Percentiles rank a stretch among this genome's conserved stretches.
These are phyloP conservation scores for Arthroderma uncinatum DNA, from an alignment of 2,329 filamentous ascomycete genomes.

Conservation along the genomic window DNA sequence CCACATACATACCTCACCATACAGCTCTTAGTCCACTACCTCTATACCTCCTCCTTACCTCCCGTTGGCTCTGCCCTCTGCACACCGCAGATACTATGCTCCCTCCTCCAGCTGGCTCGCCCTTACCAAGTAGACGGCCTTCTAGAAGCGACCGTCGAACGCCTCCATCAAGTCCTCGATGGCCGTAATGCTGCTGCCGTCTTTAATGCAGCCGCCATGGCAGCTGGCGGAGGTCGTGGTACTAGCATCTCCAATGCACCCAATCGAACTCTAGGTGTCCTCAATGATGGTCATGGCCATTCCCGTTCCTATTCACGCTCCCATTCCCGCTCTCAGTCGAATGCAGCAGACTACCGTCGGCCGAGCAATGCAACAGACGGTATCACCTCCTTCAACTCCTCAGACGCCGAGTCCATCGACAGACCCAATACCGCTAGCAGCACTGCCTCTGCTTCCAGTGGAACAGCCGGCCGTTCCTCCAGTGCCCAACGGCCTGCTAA, in stretches of 20 bases:
- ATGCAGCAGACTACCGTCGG: constrained; percentile 9
- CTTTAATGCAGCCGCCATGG: constrained; percentile 97
- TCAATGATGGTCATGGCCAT: constrained; percentile 27
- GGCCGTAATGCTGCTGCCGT: constrained; percentile 91
- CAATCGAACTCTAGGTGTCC: constrained; percentile 33
- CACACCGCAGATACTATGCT: constrained; percentile 91
- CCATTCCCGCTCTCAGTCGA: constrained; percentile 1
- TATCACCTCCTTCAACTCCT: constrained; percentile 28
- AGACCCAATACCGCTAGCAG: constrained; percentile 17
- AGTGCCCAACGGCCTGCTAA: constrained; percentile 14
- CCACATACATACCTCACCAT: constrained; percentile 85
- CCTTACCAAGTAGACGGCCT: constrained; percentile 90
- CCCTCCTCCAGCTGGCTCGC: constrained; percentile 80
- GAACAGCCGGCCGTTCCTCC: constrained; percentile 8
- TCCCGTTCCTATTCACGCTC: not conserved
- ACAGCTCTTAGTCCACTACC: constrained; percentile 78
- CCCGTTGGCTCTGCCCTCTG: constrained; percentile 64
- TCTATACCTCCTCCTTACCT: constrained; percentile 86
- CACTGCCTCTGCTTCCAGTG: not conserved
- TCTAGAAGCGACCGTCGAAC: constrained; percentile 82
- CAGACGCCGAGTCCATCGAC: constrained; percentile 29
- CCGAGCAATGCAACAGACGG: constrained; percentile 20
- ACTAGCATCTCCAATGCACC: constrained; percentile 56
- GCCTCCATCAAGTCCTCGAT: constrained; percentile 78
- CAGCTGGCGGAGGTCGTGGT: constrained; percentile 79